Base-by-base conservation (phyloP, 139 green algal genomes). In the Volvox africanus region DNA sequence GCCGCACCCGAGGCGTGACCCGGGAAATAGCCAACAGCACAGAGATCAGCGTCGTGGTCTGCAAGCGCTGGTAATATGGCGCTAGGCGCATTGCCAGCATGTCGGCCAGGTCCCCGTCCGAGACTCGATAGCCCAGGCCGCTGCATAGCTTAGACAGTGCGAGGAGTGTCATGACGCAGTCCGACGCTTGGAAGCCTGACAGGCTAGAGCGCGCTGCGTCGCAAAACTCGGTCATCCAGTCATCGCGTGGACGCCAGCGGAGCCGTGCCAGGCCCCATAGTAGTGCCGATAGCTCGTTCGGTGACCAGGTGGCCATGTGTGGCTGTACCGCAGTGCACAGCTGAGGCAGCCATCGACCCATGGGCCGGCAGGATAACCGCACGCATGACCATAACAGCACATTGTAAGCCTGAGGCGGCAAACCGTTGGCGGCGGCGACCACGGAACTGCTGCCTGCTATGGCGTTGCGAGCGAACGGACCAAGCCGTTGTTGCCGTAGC, bases 161-260 rank as follows among this genome's bases (percentile, higher is more conserved):
- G 2, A 78, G 61, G 28, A 91, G 26, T 9, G 26, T 17, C 30
- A 78, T 30, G n/a, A 86, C 76, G 32, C 32, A 44, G 32, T 86
- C 87, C 6, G 33, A 9, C 33, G 87, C 76, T 32, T 68, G 76
- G 61, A 50, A 86, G 32, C 33, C 76, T 11, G 33, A 61, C 76
- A 91, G 55, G 14, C 22, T 20, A 24, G 30, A 21, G 12, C 87
- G 61, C 76, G 82, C 32, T 0, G 76, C 33, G 18, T 33, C 61
- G 18, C 32, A 86, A 24, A 14, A 55, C 21, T 91, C 87, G 19
- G 82, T 18, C 87, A 91, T 79, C 61, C 75, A 91, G 26, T 86
- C 87, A 21, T 91, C 76, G 17, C 3, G 30, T 0, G 87, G 87
- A 21, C 32, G 87, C 28, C 61, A 79, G 30, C 21, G 9, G 12